Conservation (phyloP, 1,284 basidiomycete genomes). For the Leccinum laetum region DNA sequence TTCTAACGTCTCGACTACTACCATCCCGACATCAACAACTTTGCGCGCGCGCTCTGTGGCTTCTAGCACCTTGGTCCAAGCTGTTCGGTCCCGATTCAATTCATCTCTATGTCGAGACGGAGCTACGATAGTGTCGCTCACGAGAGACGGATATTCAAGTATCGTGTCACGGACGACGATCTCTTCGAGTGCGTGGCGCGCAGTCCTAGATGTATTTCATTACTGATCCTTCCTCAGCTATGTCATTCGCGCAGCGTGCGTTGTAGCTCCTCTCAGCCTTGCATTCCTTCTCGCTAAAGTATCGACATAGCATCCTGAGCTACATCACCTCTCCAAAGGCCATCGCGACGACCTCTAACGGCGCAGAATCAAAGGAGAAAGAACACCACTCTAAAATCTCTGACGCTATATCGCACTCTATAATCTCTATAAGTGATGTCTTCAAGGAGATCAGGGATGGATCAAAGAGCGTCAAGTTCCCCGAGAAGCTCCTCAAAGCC, state of each 20-base stretch:
- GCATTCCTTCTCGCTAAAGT: constrained; percentile 14
- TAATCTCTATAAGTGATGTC: constrained; percentile 80
- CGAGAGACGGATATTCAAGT: constrained; percentile 69
- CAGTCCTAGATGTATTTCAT: constrained; percentile 2
- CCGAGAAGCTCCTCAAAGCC: constrained; percentile 88
- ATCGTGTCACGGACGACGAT: constrained; percentile 78
- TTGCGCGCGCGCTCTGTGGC: neutral
- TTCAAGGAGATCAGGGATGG: constrained; percentile 77
- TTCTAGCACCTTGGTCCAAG: constrained; percentile 1
- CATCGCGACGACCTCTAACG: constrained; percentile 36
- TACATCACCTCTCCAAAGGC: constrained; percentile 66
- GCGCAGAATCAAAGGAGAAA: constrained; percentile 50
- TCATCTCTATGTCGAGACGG: constrained; percentile 54
- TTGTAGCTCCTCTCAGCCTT: constrained; percentile 16
- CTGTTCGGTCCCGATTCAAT: constrained; percentile 8
- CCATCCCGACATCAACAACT: neutral
- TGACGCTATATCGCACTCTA: constrained; percentile 68
- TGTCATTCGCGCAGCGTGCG: constrained; percentile 77
- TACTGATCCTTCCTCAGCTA: constrained; percentile 49
- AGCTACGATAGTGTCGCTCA: constrained; percentile 70
- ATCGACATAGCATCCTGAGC: constrained; percentile 54
- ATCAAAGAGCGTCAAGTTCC: constrained; percentile 57
- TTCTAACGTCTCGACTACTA: neutral
- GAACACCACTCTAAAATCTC: constrained; percentile 64
- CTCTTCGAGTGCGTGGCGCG: constrained; percentile 65